Base-by-base conservation (phyloP, 345 rosid species). In the Mercurialis annua region DNA sequence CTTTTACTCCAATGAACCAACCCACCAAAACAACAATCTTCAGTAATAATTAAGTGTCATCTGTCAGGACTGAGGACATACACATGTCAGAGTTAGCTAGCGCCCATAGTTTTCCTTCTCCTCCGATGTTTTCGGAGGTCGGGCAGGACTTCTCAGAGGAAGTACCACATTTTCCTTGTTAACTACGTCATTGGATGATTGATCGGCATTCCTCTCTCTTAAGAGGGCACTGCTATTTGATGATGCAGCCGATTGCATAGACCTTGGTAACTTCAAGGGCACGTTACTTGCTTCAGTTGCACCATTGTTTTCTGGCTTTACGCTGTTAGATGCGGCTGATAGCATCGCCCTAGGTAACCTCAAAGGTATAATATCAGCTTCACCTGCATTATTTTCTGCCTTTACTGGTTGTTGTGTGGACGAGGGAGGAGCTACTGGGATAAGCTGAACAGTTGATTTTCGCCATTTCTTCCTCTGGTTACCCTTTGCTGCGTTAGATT, bases 271-370 rank as follows among this genome's bases (percentile, higher is more conserved):
- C 85, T 87, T 92, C 78, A 81, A 73, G 23, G 81, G 84, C 34
- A 76, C 68, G 43, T 76, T n/a, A n/a, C n/a, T n/a, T n/a, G n/a
- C 81, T 18, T 83, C 74, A 46, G 20, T 61, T 17, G 67, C 7
- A 33, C 16, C 83, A 30, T 36, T 31, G 12, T 33, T 66, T 6
- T 62, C 77, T 6, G 52, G 8, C 55, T 69, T 76, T 55, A 26
- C 40, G 20, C 27, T 59, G 33, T 60, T 60, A 12, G 90, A 75
- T 64, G 88, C 78, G 16, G 84, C 77, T 59, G 90, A 74, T 38
- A 88, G 71, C 91, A 89, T 87, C 20, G 96, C 91, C 71, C 92
- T 86, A 0, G 99, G 96, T 55, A 87, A 71, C 88, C 86, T 93
- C 75, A 53, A 20, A 46, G 65, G 76, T n/a, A n/a, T n/a, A 40